Evolutionary conservation across 1,139 yeast species (phyloP).

Genomic region (Schwanniomyces etchellsii): DNA sequence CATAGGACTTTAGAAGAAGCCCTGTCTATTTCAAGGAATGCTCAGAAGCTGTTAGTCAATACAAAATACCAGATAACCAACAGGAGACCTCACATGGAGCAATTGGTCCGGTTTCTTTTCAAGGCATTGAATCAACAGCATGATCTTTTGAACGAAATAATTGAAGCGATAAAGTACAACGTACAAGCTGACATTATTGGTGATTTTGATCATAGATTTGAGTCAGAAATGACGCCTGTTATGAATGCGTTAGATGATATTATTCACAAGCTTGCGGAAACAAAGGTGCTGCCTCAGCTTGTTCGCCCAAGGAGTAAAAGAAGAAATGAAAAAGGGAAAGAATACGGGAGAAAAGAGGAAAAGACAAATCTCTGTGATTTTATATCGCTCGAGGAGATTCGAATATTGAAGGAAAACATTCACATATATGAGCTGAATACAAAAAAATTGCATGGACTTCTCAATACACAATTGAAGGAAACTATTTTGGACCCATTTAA

Average conservation of each 20-base stretch:
- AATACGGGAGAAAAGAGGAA: conserved; percentile 3
- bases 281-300: conserved; percentile 26
- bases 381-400: conserved; percentile 31
- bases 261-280: conserved; percentile 17
- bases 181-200: conserved; percentile 10
- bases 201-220: conserved; percentile 11
- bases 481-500: conserved; percentile 12
- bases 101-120: conserved; percentile 11
- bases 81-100: conserved; percentile 19
- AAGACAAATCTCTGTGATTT: conserved; percentile 24
- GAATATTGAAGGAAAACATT: conserved; percentile 20
- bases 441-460: conserved; percentile 15
- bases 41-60: conserved; percentile 24
- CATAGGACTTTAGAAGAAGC: conserved; percentile 24
- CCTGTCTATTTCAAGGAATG: conserved; percentile 26
- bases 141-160: conserved; percentile 9
- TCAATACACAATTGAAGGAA: conserved; percentile 14
- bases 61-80: conserved; percentile 18
- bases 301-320: conserved; percentile 4
- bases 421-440: conserved; percentile 23
- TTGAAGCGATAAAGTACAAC: conserved; percentile 13
- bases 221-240: conserved; percentile 19
- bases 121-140: conserved; percentile 17
- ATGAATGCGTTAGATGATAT: conserved; percentile 21
- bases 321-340: conserved; percentile 4